phyloP scores from a whole-genome alignment of 2,329 filamentous ascomycete genomes.

The Apiospora phragmitis region DNA sequence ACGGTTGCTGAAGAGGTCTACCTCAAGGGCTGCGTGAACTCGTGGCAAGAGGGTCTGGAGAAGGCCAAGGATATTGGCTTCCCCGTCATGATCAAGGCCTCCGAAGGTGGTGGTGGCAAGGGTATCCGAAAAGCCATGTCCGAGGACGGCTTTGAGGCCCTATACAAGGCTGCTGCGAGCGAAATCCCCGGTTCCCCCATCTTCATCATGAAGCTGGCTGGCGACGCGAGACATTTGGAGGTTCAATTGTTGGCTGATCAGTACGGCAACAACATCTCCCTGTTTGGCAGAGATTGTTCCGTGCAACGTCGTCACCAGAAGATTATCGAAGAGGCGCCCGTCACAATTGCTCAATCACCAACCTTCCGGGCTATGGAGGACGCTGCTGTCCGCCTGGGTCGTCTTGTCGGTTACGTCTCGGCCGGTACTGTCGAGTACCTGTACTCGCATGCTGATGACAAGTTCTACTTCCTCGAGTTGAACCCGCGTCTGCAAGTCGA shows the following conservation, averaged over 20 bases:
- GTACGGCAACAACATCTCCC: constrained; percentile 99
- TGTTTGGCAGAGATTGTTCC: constrained; percentile 98
- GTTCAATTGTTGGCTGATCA: constrained; percentile 97
- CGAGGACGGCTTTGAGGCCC: constrained; percentile 79
- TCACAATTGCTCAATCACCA: constrained; percentile 85
- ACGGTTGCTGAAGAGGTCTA: constrained; percentile 87
- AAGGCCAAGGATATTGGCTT: constrained; percentile 92
- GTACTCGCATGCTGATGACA: constrained; percentile 96
- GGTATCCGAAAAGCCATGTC: constrained; percentile 93
- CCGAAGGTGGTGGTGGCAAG: constrained; percentile 97
- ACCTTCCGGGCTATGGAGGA: constrained; percentile 98
- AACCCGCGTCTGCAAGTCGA: constrained; percentile 99
- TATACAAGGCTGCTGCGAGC: constrained; percentile 95
- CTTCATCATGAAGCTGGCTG: constrained; percentile 99
- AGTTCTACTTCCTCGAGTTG: constrained; percentile 98
- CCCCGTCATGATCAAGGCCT: constrained; percentile 99
- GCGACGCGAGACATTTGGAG: constrained; percentile 94
- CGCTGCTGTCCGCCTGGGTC: constrained; percentile 89
- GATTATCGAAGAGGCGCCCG: constrained; percentile 98
- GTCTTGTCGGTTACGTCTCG: constrained; percentile 95
- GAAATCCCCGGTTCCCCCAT: constrained; percentile 99
- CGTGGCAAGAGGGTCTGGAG: constrained; percentile 84
- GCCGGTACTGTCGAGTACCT: constrained; percentile 98
- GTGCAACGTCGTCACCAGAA: constrained; percentile 98
- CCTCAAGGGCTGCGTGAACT: constrained; percentile 85